Evolutionary conservation across 1,284 basidiomycete species (phyloP).

Genomic region (Melampsora larici-populina): DNA sequence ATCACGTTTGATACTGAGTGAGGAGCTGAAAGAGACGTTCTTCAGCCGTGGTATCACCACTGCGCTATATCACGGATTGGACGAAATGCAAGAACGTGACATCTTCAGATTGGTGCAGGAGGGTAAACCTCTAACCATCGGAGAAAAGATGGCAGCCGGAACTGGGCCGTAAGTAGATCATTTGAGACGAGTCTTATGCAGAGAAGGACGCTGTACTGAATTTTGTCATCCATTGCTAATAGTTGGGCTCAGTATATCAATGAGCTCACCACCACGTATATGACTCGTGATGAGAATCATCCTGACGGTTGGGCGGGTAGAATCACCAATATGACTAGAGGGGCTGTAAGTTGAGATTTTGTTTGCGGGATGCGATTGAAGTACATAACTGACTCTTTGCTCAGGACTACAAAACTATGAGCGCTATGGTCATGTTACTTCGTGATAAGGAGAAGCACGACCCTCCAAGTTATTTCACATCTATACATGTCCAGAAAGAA

Average conservation of each 20-base stretch:
- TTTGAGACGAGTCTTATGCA: not conserved
- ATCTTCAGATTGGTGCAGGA: conserved; percentile 44
- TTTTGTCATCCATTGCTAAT: not conserved
- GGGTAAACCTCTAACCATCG: conserved; percentile 31
- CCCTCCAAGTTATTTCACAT: not conserved
- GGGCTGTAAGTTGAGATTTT: conserved; percentile 17
- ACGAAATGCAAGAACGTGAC: conserved; percentile 42
- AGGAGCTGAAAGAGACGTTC: conserved; percentile 35
- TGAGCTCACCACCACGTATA: conserved; percentile 27
- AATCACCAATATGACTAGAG: conserved; percentile 38
- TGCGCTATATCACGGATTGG: conserved; percentile 28
- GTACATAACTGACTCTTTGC: too few relatives aligned
- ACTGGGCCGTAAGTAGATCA: conserved; percentile 26
- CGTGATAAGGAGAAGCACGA: conserved; percentile 3
- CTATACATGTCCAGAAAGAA: conserved; percentile 14
- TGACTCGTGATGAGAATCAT: conserved; percentile 16
- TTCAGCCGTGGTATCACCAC: conserved; percentile 33
- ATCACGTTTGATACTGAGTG: conserved; percentile 19
- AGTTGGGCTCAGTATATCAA: conserved; percentile 29
- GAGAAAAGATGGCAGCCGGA: conserved; percentile 43
- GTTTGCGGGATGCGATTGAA: not conserved
- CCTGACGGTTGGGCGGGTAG: conserved; percentile 41
- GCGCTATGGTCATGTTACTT: conserved; percentile 29
- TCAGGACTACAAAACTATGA: conserved; percentile 42
- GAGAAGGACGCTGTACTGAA: too few relatives aligned